Base-by-base conservation (phyloP, 2,329 filamentous ascomycete species). In the Diaporthe helianthi region DNA sequence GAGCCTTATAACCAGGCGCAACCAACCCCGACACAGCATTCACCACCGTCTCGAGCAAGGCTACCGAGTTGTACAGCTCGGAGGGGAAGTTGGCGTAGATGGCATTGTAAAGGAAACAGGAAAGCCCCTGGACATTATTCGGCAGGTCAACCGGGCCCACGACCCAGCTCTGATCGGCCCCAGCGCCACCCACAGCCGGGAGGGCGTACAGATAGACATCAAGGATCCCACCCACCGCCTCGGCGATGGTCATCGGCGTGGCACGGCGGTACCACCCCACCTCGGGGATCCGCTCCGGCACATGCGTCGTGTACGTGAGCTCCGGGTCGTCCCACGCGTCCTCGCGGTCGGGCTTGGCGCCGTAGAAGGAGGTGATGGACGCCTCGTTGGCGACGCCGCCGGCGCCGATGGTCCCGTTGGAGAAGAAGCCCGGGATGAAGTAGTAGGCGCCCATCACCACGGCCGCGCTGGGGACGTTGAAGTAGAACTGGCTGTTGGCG, bases 381-480 rank as follows among this genome's bases (percentile, higher is more conserved):
- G 71, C 71, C 68, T 72, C 71, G 71, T 72, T 72, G 65, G 71
- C 71, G 36, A 72, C 38, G 44, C 71, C 71, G 19, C 71, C 71
- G 15, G 55, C 46, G 26, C 71, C 71, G 44, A 69, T 61, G 51
- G 71, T 72, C 29, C 71, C 71, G 65, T 72, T 72, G 36, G 69
- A 71, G 53, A 72, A 72, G 49, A 72, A 72, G n/a, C 52, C 71
- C 7, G 71, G 71, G 29, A 72, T 67, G 41, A 72, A 72, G 53
- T 72, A 72, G 41, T 72, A 71, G 1, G 69, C 71, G 9, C 69
- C 71, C 71, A 72, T 72, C 1, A 72, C 71, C 24, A 71, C 71
- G 26, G 36, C 69, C 6, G 65, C 71, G 61, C 58, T 68, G 58
- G 71, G 71, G 1, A 71, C n/a, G 65, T 72, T 72, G 69, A 72